These are phyloP conservation scores for Didymella sp. DNA, from an alignment of 2,329 filamentous ascomycete species.

Conservation along the genomic window DNA sequence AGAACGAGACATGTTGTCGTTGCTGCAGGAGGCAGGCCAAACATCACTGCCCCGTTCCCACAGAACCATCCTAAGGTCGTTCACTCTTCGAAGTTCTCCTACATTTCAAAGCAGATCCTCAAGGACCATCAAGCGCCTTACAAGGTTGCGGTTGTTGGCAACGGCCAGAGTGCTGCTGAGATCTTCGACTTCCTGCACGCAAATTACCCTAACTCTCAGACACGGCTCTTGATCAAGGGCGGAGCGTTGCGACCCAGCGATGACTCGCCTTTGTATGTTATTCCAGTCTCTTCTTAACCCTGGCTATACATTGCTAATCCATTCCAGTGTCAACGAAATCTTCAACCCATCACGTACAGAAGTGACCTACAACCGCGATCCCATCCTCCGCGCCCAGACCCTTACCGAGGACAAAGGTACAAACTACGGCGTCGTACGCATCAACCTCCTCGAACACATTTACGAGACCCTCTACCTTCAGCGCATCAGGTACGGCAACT, in stretches of 20 bases:
- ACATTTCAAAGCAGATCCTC: slow-evolving; percentile 67
- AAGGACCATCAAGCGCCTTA: slow-evolving; percentile 64
- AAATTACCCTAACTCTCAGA: slow-evolving; percentile 81
- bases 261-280: slow-evolving; percentile 88
- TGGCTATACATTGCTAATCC: slow-evolving; percentile 33
- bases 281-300: not conserved
- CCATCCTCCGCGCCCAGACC: slow-evolving; percentile 65
- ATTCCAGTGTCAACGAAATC: slow-evolving; percentile 83
- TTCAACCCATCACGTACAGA: slow-evolving; percentile 91
- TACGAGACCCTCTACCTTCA: slow-evolving; percentile 91
- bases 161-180: slow-evolving; percentile 91
- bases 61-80: slow-evolving; percentile 75
- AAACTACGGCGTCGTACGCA: slow-evolving; percentile 92
- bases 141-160: slow-evolving; percentile 83
- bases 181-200: slow-evolving; percentile 89
- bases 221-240: slow-evolving; percentile 79
- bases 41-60: slow-evolving; percentile 74
- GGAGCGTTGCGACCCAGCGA: slow-evolving; percentile 88
- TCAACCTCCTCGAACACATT: slow-evolving; percentile 87
- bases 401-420: slow-evolving; percentile 79
- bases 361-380: slow-evolving; percentile 71
- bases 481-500: slow-evolving; percentile 68
- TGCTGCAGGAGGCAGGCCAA: slow-evolving; percentile 71
- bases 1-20: slow-evolving; percentile 73
- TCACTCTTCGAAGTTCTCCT: slow-evolving; percentile 87